Conservation (phyloP, 257 asterid species). For the Gynochthodes officinalis region DNA sequence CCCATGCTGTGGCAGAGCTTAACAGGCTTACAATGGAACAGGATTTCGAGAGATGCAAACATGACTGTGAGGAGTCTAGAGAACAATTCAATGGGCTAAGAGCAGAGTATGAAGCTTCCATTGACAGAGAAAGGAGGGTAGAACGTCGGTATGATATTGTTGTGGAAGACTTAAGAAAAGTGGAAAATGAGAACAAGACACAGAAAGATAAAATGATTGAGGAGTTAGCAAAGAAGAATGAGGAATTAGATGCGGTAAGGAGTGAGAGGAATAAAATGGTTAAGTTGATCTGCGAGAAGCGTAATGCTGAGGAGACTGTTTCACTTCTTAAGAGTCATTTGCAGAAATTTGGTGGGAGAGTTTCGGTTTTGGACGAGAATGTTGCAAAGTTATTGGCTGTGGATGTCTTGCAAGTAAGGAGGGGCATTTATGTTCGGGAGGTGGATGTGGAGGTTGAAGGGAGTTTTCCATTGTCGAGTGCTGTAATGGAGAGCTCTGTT, state of each 20-base stretch:
- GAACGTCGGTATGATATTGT: too few relatives aligned
- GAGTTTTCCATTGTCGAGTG: neutral
- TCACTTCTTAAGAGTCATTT: neutral
- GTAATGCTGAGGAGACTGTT: neutral
- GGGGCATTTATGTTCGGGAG: neutral
- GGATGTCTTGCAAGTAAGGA: neutral
- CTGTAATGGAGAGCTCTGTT: neutral
- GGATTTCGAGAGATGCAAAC: conserved; percentile 8
- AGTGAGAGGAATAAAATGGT: conserved; percentile 3
- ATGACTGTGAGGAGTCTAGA: conserved; percentile 13
- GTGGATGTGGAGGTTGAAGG: neutral
- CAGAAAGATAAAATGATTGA: neutral
- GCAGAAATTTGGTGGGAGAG: neutral
- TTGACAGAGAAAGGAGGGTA: too few relatives aligned
- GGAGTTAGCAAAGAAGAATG: neutral
- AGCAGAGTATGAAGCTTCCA: too few relatives aligned
- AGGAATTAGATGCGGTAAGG: neutral
- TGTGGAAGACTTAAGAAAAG: neutral
- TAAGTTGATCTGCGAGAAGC: neutral
- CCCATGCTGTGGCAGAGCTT: conserved; percentile 4
- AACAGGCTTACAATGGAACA: conserved; percentile 15
- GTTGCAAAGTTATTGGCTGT: neutral
- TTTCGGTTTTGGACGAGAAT: neutral
- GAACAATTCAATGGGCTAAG: conserved; percentile 14
- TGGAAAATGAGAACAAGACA: neutral